These are phyloP conservation scores for Apocynum venetum DNA, from an alignment of 257 asterid genomes.

Conservation along the genomic window DNA sequence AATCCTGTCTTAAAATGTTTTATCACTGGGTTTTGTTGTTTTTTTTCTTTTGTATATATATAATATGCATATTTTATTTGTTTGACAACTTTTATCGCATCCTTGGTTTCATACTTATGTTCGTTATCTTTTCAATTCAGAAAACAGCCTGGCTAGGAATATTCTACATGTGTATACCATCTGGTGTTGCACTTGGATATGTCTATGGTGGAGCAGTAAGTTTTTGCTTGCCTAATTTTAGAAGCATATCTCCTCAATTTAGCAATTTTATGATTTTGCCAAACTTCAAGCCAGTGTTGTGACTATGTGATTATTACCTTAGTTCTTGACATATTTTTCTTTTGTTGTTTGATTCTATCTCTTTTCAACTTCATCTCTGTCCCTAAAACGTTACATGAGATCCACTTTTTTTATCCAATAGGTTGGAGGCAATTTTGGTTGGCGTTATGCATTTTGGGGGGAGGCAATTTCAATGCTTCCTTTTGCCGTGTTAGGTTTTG, in stretches of 20 bases:
- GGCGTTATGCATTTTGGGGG: conserved; percentile 89
- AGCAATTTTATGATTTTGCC: not conserved
- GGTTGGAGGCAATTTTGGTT: conserved; percentile 55
- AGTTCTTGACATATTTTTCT: not conserved
- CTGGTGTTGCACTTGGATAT: conserved; percentile 87
- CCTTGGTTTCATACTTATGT: not conserved
- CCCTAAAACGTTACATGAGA: not conserved
- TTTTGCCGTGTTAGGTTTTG: conserved; percentile 78
- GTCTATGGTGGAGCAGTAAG: conserved; percentile 95
- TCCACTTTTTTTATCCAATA: conserved; percentile 24
- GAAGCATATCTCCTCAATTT: conserved; percentile 9
- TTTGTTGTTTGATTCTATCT: not conserved
- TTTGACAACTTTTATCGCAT: not conserved
- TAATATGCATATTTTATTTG: too few species aligned
- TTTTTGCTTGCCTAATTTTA: conserved; percentile 20
- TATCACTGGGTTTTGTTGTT: not conserved
- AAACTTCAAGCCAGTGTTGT: not conserved
- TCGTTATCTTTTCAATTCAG: conserved; percentile 34
- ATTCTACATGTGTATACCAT: conserved; percentile 96
- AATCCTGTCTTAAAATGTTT: not conserved
- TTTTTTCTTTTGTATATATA: not conserved
- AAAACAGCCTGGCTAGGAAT: conserved; percentile 93
- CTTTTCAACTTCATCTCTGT: not conserved
- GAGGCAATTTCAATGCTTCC: conserved; percentile 93
- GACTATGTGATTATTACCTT: not conserved